Base-by-base conservation (phyloP, 2,329 filamentous ascomycete species). In the Fusarium chaquense region DNA sequence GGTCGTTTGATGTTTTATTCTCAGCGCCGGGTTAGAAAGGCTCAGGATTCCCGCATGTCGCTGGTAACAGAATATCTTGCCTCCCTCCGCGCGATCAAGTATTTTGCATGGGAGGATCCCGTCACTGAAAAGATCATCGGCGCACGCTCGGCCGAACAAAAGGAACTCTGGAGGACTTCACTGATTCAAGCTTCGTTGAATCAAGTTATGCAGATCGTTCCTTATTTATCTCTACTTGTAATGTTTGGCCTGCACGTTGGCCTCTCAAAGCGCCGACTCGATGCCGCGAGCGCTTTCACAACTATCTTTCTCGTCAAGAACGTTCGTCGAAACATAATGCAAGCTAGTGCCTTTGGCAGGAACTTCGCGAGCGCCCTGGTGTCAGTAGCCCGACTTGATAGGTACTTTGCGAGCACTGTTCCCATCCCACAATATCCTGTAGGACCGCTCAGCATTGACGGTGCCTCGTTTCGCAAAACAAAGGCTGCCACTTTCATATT, bases 31-130 rank as follows among this genome's bases (percentile, higher is more conserved):
- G 84, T 87, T 49, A 85, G 86, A 65, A 82, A 82, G 57, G 84
- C 86, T 24, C 87, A 88, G 49, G 87, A 89, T 72, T 80, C 81
- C 18, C 84, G 87, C 28, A 85, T 89, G 56, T 87, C 86, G 2
- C 81, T 86, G 22, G 83, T 89, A 20, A 85, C 86, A 1, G 87
- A 89, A 70, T 89, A 88, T 68, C 80, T 89, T 28, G 78, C 82
- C 28, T 87, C 86, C 10, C 88, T 89, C 58, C 82, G 84, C 13
- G 85, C 85, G 18, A 83, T 89, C 76, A 89, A 89, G 71, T 89
- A 88, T 69, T 88, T 89, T 74, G 85, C 85, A 3, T 89, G 87
- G 87, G 87, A 89, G 71, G 80, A 82, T 20, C 81, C 84, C 33
- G 83, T 87, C 65, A 81, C 83, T 13, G 78, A 83, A n/a, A 83